phyloP scores from a whole-genome alignment of 75 land plant species.

The Pseudotsuga menziesii region DNA sequence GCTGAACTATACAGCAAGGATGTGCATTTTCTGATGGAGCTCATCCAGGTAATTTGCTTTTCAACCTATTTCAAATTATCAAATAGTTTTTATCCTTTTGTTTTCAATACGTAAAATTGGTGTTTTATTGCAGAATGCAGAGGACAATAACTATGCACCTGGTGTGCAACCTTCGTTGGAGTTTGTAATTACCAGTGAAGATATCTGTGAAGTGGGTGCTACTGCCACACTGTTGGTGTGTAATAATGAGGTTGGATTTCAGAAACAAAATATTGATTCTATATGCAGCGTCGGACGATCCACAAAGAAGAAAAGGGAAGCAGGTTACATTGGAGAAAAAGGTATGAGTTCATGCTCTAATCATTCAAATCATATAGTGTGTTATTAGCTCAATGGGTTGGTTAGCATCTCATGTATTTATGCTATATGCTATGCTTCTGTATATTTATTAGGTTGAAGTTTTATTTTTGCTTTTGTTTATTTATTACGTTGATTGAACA shows the following conservation, averaged over 20 bases:
- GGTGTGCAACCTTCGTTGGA: constrained; percentile 30
- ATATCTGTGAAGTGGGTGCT: constrained; percentile 33
- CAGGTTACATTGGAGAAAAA: constrained; percentile 46
- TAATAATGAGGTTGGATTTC: constrained; percentile 51
- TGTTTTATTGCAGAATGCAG: constrained; percentile 25
- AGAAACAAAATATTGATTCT: constrained; percentile 26
- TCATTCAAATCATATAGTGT: too few relatives aligned
- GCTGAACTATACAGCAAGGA: constrained; percentile 64
- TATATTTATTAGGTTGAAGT: too few relatives aligned
- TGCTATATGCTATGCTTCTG: too few relatives aligned
- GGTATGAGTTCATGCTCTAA: too few relatives aligned
- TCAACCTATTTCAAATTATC: not conserved
- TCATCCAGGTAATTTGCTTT: constrained; percentile 42
- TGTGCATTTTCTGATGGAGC: constrained; percentile 62
- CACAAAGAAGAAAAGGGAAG: constrained; percentile 31
- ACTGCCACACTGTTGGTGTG: constrained; percentile 26
- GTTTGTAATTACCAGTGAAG: constrained; percentile 26
- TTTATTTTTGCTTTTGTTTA: too few relatives aligned
- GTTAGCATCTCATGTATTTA: not conserved
- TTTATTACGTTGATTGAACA: too few relatives aligned
- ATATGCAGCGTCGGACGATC: constrained; percentile 47
- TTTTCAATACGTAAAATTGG: too few relatives aligned
- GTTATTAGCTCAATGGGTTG: not conserved
- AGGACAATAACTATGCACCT: constrained; percentile 30
- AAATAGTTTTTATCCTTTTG: too few relatives aligned